Conservation (phyloP, 768 basidiomycete species). For the Lactifluus echinatus region DNA sequence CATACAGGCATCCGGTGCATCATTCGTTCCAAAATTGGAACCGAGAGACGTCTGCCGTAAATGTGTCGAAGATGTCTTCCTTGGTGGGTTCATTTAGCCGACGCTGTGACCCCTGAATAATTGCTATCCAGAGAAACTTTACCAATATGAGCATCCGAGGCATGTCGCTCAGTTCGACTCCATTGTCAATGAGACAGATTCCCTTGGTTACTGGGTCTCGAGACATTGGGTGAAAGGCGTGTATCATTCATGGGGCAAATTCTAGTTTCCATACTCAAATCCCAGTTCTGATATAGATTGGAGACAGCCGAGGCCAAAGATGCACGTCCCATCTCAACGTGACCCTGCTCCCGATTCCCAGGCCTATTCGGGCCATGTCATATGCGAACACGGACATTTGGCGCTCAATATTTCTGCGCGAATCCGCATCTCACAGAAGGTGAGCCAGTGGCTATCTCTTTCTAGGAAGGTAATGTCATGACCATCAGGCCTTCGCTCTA, state of each 20-base stretch:
- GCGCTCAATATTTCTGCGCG: constrained; percentile 48
- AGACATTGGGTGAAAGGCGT: constrained; percentile 72
- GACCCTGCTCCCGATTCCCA: constrained; percentile 63
- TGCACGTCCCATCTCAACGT: constrained; percentile 49
- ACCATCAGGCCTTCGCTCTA: constrained; percentile 44
- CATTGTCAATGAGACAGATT: constrained; percentile 36
- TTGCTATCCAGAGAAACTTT: constrained; percentile 47
- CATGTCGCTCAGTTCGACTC: constrained; percentile 53
- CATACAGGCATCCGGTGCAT: constrained; percentile 27
- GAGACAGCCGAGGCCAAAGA: constrained; percentile 61
- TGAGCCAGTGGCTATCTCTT: constrained; percentile 23
- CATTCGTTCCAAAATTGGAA: constrained; percentile 40
- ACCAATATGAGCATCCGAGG: constrained; percentile 58
- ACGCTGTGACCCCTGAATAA: constrained; percentile 1
- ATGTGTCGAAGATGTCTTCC: constrained; percentile 52
- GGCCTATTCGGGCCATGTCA: constrained; percentile 50
- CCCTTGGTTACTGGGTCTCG: constrained; percentile 60
- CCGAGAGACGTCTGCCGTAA: constrained; percentile 47
- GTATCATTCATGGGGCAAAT: constrained; percentile 1
- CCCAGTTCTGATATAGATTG: constrained; percentile 46
- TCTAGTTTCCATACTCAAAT: not conserved
- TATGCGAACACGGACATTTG: constrained; percentile 63
- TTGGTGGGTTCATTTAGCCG: constrained; percentile 34
- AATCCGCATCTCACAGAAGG: constrained; percentile 54
- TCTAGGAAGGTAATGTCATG: constrained; percentile 5